Evolutionary conservation across 176 grass and related monocot genomes (phyloP), one percentile per base, ranked within the genome.

Genomic region (Pontederia paniculata): DNA sequence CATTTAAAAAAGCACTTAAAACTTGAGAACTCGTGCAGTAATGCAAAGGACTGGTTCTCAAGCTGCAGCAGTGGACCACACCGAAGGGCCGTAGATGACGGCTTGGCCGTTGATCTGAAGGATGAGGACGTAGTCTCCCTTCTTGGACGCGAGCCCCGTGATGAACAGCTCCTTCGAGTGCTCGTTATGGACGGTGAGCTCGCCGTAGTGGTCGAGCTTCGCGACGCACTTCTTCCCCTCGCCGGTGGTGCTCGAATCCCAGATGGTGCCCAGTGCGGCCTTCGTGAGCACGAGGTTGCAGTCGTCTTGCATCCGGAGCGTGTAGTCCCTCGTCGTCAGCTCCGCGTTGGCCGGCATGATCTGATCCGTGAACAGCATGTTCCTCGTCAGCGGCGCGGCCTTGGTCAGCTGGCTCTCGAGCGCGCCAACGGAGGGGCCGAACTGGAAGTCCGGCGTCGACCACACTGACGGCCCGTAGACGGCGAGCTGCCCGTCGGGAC

Each of bases 261-360:
- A 70, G 9, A 59, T 23, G 4, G 42, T 17, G 16, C 44, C 43
- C 2, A 1, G 9, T 20, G 19, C 20, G 9, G 18, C n/a, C 67
- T 48, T 70, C 8, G 0, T 9, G 2, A 70, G 67, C 0, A 16
- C 45, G 10, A 70, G 54, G 10, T 58, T 17, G 55, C 67, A 70
- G 44, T 58, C 55, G 16, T 23, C 43, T 2, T 45, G 17, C 67
- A 70, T 58, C 18, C 9, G 9, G 21, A 70, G 14, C 10, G 9
- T 41, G 54, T 58, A 58, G n/a, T 49, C 67, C 67, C 67, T 70
- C 44, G 21, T n/a, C n/a, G n/a, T n/a, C 9, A 59, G 54, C 54
- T 58, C 10, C 5, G 21, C 54, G 4, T 49, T 17, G 21, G n/a
- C 45, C 22, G 48, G 17, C 4, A 70, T 21, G 3, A 48, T n/a